Percentiles rank a stretch among this genome's conserved stretches.
Evolutionary conservation across 139 green algal species (phyloP).

Genomic region (Raphidocelis subcapitata): DNA sequence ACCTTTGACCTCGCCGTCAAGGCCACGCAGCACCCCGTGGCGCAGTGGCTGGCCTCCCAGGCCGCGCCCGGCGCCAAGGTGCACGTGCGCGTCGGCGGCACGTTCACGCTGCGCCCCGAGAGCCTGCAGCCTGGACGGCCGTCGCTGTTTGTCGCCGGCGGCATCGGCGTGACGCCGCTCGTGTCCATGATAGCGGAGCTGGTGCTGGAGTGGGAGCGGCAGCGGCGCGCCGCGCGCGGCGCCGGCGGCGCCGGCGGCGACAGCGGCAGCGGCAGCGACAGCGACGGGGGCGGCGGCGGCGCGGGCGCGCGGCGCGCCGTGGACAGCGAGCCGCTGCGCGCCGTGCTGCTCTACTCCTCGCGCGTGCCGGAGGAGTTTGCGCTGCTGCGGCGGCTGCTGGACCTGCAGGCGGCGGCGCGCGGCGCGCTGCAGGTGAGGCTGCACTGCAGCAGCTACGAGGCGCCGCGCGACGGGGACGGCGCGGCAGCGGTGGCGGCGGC

Average conservation of each 20-base stretch:
- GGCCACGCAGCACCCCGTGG: constrained; percentile 6
- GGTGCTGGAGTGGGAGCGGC: background rate
- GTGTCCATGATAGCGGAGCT: constrained; percentile 17
- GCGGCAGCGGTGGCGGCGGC: no score
- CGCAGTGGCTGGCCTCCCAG: constrained; percentile 17
- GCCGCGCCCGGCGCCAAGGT: constrained; percentile 1
- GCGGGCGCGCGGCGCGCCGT: background rate
- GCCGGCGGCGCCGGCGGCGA: no score
- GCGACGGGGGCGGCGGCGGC: background rate
- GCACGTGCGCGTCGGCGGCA: constrained; percentile 10
- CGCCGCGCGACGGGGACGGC: no score
- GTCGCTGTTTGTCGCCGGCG: constrained; percentile 23
- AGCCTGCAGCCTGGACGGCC: background rate
- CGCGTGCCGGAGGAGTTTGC: constrained; percentile 21
- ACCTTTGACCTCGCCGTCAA: constrained; percentile 30
- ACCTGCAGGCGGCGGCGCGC: background rate
- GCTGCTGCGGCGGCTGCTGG: constrained; percentile 8
- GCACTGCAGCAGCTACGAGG: constrained; percentile 1
- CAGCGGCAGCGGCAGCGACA: constrained; percentile 8
- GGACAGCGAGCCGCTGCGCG: background rate
- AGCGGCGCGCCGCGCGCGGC: no score
- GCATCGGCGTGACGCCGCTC: constrained; percentile 28
- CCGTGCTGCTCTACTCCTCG: background rate
- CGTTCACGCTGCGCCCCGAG: constrained; percentile 5
- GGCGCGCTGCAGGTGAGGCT: constrained; percentile 12